phyloP scores from a whole-genome alignment of 1,284 basidiomycete species.

The Trichosporon asahii region DNA sequence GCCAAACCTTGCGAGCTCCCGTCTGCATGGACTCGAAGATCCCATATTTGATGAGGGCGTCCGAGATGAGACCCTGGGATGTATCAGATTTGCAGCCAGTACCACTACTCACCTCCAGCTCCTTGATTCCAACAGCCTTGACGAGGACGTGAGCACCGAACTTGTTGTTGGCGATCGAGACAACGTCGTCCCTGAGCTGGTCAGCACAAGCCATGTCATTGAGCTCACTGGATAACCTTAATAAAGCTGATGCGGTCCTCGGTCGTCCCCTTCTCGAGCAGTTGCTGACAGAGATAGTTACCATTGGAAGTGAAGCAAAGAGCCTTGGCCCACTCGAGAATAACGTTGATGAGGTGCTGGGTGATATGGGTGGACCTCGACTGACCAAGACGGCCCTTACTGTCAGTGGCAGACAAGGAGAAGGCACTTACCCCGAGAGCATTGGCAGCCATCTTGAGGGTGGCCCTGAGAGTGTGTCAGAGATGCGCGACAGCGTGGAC shows the following conservation, averaged over 20 bases:
- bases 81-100: too few relatives aligned
- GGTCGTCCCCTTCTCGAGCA: conserved; percentile 38
- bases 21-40: conserved; percentile 46
- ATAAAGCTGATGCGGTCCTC: conserved; percentile 43
- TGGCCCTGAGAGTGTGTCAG: conserved; percentile 24
- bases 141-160: conserved; percentile 49
- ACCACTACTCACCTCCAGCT: conserved; percentile 37
- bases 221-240: conserved; percentile 36
- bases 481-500: background rate
- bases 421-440: conserved; percentile 34
- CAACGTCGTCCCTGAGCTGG: conserved; percentile 34
- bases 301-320: conserved; percentile 48
- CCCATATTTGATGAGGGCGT: conserved; percentile 38
- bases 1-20: conserved; percentile 44
- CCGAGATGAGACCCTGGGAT: conserved; percentile 31
- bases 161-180: conserved; percentile 46
- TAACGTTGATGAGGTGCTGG: conserved; percentile 30
- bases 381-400: conserved; percentile 17
- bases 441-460: conserved; percentile 39
- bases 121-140: conserved; percentile 41
- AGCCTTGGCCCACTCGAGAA: conserved; percentile 39
- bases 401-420: background rate
- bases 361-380: conserved; percentile 15
- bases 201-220: background rate
- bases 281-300: conserved; percentile 48